These are phyloP conservation scores for Staphylotrichum longicolle DNA, from an alignment of 495 filamentous ascomycete genomes.

Conservation along the genomic window DNA sequence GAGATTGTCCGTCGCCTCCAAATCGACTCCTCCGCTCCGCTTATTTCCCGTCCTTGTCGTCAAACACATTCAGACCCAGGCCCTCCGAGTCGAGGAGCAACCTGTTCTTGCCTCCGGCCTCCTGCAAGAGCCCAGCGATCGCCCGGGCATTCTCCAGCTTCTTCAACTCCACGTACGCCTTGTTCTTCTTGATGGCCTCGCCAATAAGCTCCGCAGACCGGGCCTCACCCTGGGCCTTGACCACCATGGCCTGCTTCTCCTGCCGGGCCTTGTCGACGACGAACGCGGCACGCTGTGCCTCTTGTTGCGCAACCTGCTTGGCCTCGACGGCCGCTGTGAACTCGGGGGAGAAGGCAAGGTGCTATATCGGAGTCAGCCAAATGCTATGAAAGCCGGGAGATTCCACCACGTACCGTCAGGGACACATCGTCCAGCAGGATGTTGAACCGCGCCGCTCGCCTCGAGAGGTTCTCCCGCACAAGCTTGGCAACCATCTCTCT, in stretches of 20 bases:
- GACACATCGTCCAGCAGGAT: constrained; percentile 97
- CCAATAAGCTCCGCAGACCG: constrained; percentile 97
- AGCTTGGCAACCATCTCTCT: constrained; percentile 91
- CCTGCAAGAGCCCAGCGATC: constrained; percentile 80
- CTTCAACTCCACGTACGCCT: constrained; percentile 92
- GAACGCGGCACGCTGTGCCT: constrained; percentile 95
- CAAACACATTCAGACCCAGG: constrained; percentile 83
- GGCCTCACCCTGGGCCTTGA: constrained; percentile 97
- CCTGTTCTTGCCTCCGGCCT: constrained; percentile 87
- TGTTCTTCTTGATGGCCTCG: constrained; percentile 98
- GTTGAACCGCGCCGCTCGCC: constrained; percentile 91
- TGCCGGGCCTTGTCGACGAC: constrained; percentile 98
- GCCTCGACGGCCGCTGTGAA: constrained; percentile 98
- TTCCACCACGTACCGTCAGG: constrained; percentile 67
- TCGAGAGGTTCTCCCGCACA: constrained; percentile 88
- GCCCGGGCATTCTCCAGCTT: constrained; percentile 93
- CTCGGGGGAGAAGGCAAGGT: constrained; percentile 97
- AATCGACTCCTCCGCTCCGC: constrained; percentile 12
- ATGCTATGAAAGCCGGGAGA: neutral
- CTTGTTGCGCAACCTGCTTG: constrained; percentile 98
- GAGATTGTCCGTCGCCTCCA: constrained; percentile 39
- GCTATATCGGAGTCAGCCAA: constrained; percentile 52
- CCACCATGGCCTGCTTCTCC: constrained; percentile 98
- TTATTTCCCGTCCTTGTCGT: constrained; percentile 51
- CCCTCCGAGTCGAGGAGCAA: constrained; percentile 87